phyloP scores from a whole-genome alignment of 139 green algal species.

The Volvox africanus region DNA sequence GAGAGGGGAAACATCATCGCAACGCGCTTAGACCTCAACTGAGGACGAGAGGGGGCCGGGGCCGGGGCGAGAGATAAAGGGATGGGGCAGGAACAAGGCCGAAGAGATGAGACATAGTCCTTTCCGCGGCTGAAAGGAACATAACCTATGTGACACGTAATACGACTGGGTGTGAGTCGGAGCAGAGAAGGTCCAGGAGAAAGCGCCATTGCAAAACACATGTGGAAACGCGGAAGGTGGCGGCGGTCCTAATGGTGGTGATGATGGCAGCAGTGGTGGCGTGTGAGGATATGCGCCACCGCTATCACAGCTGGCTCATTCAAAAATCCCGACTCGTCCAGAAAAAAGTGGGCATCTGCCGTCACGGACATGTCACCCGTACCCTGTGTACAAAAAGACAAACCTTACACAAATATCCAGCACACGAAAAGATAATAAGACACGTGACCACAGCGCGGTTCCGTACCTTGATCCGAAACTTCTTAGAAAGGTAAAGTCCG shows the following conservation, averaged over 20 bases:
- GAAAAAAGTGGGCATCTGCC: too few relatives aligned
- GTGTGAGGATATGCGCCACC: too few relatives aligned
- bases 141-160: too few relatives aligned
- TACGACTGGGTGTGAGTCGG: too few relatives aligned
- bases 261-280: too few relatives aligned
- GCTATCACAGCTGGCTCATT: too few relatives aligned
- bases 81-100: background rate
- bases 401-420: too few relatives aligned
- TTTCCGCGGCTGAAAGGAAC: too few relatives aligned
- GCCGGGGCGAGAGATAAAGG: background rate
- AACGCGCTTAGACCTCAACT: constrained; percentile 67
- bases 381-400: too few relatives aligned
- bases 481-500: constrained; percentile 58
- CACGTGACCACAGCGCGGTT: background rate
- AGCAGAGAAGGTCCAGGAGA: too few relatives aligned
- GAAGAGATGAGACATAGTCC: background rate
- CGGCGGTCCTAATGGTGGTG: background rate
- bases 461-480: constrained; percentile 16
- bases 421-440: background rate
- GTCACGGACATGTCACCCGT: too few relatives aligned
- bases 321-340: too few relatives aligned
- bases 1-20: constrained; percentile 86
- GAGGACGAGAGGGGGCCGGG: background rate
- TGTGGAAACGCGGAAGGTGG: background rate
- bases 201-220: background rate